Conservation (phyloP, 2,329 filamentous ascomycete species). For the Penicillium sp. region DNA sequence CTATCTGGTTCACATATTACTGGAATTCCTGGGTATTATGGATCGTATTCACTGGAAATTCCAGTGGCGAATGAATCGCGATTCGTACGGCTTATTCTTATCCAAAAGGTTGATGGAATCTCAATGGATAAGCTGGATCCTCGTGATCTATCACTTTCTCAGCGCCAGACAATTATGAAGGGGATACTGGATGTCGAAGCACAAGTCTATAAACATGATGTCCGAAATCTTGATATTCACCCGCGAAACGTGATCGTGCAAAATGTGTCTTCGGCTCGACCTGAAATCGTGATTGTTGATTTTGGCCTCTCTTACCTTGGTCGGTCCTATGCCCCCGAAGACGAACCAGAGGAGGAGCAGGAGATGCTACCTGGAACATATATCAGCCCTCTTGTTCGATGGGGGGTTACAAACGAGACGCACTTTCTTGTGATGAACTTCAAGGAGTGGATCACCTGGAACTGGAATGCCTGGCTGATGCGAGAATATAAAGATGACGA, state of each 20-base stretch:
- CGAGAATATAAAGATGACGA: not conserved
- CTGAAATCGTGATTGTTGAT: conserved; percentile 6
- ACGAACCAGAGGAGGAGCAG: not conserved
- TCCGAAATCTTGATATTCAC: conserved; percentile 14
- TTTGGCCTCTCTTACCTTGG: conserved; percentile 5
- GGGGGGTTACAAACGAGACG: conserved; percentile 1
- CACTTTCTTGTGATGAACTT: conserved; percentile 5
- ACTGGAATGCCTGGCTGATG: conserved; percentile 15
- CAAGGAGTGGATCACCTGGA: conserved; percentile 16
- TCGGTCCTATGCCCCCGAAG: not conserved
- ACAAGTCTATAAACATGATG: conserved; percentile 12
- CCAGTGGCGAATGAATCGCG: conserved; percentile 8
- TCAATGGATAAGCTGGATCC: conserved; percentile 12
- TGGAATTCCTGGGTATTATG: not conserved
- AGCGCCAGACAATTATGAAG: conserved; percentile 16
- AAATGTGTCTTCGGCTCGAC: not conserved
- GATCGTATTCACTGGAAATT: conserved; percentile 1
- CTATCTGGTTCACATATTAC: not conserved
- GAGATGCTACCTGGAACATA: conserved; percentile 9
- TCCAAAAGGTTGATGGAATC: conserved; percentile 12
- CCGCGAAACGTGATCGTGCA: conserved; percentile 14
- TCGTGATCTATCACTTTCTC: conserved; percentile 7
- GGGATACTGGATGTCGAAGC: conserved; percentile 14
- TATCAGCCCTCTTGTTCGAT: conserved; percentile 5
- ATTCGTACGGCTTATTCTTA: conserved; percentile 16